Base-by-base conservation (phyloP, 371 early-diverging fungal genomes). In the Actinomortierella wolfii region DNA sequence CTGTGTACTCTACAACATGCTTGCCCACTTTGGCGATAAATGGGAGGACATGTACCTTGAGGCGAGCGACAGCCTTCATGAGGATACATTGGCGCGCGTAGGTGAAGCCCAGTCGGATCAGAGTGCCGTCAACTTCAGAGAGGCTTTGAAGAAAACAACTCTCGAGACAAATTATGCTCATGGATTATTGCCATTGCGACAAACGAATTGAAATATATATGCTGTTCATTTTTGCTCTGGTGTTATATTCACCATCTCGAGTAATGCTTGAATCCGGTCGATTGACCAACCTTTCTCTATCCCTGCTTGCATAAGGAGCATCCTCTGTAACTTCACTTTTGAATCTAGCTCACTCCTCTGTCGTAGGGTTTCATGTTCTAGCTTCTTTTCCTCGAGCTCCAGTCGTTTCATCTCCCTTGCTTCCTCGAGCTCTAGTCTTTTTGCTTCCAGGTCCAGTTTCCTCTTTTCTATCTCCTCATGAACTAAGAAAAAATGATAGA, bases 1-100 rank as follows among this genome's bases (percentile, higher is more conserved):
- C 17, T 56, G 48, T 47, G 48, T 56, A 2, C 47, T 56, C 14
- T 48, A 47, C 17, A 56, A 56, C 28, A 56, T 56, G 56, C 6
- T 56, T 4, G 39, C 56, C 18, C 2, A 11, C 39, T 21, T 56
- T 4, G 47, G 48, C 11, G 56, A 57, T 50, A 25, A 48, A 2
- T 57, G 42, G 57, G 40, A 40, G 40, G 50, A 57, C 17, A 49
- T 49, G 50, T 47, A 46, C 13, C 28, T 56, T 23, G 54, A 28
- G 52, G n/a, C n/a, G n/a, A n/a, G n/a, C n/a, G n/a, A n/a, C n/a
- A n/a, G n/a, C n/a, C n/a, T n/a, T n/a, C n/a, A n/a, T n/a, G n/a
- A n/a, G n/a, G n/a, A n/a, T n/a, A n/a, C n/a, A n/a, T n/a, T n/a
- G n/a, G n/a, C n/a, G n/a, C n/a, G n/a, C n/a, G n/a, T n/a, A n/a